A percentile compares a stretch with the other conserved stretches of the same genome.
Evolutionary conservation across 2,329 filamentous ascomycete species (phyloP).

Genomic region (Ophiostoma triangulosporum): DNA sequence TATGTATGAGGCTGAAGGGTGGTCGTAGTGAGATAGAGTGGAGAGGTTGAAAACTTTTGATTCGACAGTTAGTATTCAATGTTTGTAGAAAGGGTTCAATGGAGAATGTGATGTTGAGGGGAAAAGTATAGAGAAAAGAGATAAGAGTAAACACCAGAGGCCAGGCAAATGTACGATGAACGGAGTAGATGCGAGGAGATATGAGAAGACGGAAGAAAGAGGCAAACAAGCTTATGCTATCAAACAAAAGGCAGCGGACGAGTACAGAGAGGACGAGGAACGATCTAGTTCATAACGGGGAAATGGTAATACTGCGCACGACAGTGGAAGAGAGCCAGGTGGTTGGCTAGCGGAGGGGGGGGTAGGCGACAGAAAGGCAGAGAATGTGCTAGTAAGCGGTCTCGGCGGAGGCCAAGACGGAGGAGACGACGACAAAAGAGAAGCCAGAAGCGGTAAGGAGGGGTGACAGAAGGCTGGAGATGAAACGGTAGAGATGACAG

Average conservation of each 20-base stretch:
- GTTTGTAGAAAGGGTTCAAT: background rate
- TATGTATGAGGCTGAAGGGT: background rate
- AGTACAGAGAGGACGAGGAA: background rate
- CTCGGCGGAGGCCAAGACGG: background rate
- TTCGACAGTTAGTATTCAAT: background rate
- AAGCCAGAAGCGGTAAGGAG: background rate
- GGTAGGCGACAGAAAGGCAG: slow-evolving; percentile 8
- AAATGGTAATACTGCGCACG: background rate
- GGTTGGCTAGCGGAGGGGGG: background rate
- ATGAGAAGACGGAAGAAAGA: slow-evolving; percentile 1
- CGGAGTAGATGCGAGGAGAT: background rate
- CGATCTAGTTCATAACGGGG: background rate
- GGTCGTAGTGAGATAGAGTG: background rate
- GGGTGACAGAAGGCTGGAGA: background rate
- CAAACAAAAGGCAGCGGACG: background rate
- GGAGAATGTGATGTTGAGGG: background rate
- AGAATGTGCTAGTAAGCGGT: slow-evolving; percentile 10
- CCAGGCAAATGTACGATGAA: background rate
- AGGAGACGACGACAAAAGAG: background rate
- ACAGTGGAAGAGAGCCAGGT: background rate
- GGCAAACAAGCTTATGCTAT: slow-evolving; percentile 10
- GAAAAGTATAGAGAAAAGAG: background rate
- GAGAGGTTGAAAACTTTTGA: background rate
- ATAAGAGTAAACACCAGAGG: background rate
- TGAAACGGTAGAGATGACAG: background rate